Evolutionary conservation across 2,329 filamentous ascomycete genomes (phyloP).

Genomic region (Chrysoporthe cubensis): DNA sequence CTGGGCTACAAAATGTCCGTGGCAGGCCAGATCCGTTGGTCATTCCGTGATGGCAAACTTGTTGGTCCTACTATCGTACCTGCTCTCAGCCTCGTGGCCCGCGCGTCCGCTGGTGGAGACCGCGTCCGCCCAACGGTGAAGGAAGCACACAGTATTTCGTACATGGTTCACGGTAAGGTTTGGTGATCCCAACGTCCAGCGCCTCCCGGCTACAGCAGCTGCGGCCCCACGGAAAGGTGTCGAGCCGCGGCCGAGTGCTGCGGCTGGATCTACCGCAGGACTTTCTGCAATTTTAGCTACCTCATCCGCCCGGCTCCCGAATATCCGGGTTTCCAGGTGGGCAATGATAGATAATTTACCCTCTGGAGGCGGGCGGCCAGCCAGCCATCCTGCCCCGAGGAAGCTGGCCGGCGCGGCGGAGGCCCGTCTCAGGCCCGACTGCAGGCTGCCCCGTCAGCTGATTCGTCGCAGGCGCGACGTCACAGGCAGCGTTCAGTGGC

Average conservation of each 20-base stretch:
- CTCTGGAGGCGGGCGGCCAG: neutral
- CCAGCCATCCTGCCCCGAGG: neutral
- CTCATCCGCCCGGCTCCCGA: neutral
- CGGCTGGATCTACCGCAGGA: neutral
- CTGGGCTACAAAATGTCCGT: neutral
- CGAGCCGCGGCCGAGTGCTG: neutral
- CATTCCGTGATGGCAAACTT: neutral
- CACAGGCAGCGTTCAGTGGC: neutral
- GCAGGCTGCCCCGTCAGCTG: neutral
- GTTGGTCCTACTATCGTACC: neutral
- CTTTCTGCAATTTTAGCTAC: neutral
- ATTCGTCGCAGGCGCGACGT: neutral
- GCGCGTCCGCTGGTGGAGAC: neutral
- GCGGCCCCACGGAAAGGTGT: neutral
- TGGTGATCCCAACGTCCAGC: neutral
- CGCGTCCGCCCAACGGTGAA: neutral
- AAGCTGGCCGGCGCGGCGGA: neutral
- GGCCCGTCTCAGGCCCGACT: conserved; percentile 4
- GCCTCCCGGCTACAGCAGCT: neutral
- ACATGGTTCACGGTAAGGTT: conserved; percentile 4
- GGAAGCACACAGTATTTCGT: neutral
- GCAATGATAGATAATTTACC: neutral
- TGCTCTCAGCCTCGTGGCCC: neutral
- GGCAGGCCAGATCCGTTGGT: neutral
- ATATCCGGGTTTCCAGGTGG: neutral